phyloP scores from a whole-genome alignment of 1,139 yeast genomes.

The Wickerhamomyces sp. region DNA sequence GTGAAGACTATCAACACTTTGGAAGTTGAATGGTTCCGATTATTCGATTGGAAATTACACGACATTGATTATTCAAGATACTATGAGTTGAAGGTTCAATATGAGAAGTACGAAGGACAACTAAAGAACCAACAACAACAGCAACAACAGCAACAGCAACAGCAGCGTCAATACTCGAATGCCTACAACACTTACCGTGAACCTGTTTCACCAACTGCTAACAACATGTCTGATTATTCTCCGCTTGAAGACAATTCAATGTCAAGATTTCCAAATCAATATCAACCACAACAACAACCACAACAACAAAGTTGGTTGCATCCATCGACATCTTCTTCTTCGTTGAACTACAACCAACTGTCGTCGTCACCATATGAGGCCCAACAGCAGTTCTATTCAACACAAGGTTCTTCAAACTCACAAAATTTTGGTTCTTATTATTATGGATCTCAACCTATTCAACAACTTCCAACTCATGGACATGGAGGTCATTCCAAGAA shows the following conservation, averaged over 20 bases:
- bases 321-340: no score
- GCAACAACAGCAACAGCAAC: slow-evolving; percentile 8
- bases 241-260: no score
- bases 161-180: slow-evolving; percentile 10
- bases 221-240: no score
- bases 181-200: slow-evolving; percentile 6
- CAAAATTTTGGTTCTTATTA: not conserved
- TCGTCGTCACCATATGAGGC: no score
- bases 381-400: not conserved
- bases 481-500: slow-evolving; percentile 10
- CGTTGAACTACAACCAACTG: no score
- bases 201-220: slow-evolving; percentile 17
- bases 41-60: slow-evolving; percentile 31
- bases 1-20: slow-evolving; percentile 53
- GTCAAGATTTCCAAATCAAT: no score
- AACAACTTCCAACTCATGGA: not conserved
- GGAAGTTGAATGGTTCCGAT: slow-evolving; percentile 69
- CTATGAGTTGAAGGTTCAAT: slow-evolving; percentile 19
- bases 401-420: no score
- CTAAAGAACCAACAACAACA: slow-evolving; percentile 17
- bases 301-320: no score
- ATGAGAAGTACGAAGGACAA: slow-evolving; percentile 17
- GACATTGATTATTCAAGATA: slow-evolving; percentile 19
- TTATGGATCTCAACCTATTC: not conserved
- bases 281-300: not conserved